Conservation (phyloP, 2,329 filamentous ascomycete species). For the Fusarium nodosum region DNA sequence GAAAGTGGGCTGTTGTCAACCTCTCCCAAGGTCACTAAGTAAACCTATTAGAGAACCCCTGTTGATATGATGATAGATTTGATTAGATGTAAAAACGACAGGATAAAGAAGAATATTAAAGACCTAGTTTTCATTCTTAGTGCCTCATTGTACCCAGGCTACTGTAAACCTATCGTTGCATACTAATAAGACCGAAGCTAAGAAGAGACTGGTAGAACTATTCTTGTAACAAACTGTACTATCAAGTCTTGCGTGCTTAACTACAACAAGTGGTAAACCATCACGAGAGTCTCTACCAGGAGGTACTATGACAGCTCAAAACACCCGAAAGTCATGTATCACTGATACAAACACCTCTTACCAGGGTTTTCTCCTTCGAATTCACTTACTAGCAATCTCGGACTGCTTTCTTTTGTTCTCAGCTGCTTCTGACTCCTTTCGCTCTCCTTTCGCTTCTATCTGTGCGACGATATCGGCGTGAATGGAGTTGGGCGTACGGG, state of each 20-base stretch:
- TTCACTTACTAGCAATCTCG: background rate
- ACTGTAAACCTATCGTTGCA: background rate
- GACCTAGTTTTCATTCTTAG: background rate
- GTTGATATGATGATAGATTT: slow-evolving; percentile 37
- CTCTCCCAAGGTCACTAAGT: slow-evolving; percentile 54
- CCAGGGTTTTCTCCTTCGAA: background rate
- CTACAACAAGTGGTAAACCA: background rate
- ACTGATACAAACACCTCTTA: background rate
- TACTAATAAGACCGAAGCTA: background rate
- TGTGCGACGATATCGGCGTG: slow-evolving; percentile 47
- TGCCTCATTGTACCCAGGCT: background rate
- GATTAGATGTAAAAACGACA: slow-evolving; percentile 27
- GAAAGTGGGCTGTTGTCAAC: slow-evolving; percentile 94
- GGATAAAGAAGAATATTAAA: slow-evolving; percentile 1
- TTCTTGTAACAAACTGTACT: background rate
- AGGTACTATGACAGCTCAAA: background rate
- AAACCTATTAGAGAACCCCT: background rate
- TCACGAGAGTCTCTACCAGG: background rate
- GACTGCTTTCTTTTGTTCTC: background rate
- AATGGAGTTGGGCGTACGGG: slow-evolving; percentile 46
- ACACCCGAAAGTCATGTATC: background rate
- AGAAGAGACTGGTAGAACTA: no score
- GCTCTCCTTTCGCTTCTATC: slow-evolving; percentile 36
- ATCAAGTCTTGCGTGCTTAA: no score
- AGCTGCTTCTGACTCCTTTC: slow-evolving; percentile 1